phyloP scores from a whole-genome alignment of 441 rosid species.

The Syzygium syzygioides region DNA sequence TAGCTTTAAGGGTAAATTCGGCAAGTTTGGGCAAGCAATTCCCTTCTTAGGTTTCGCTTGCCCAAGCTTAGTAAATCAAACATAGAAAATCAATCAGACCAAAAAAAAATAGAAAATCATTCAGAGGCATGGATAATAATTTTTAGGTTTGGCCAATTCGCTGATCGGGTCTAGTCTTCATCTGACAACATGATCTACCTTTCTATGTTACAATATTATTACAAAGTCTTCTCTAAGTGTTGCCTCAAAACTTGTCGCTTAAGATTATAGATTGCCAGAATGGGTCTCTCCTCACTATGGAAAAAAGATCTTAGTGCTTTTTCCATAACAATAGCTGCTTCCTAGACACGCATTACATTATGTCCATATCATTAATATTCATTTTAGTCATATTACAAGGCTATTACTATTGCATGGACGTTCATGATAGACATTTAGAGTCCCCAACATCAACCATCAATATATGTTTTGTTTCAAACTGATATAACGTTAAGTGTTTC shows the following conservation, averaged over 20 bases:
- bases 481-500: neutral
- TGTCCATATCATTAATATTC: neutral
- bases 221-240: neutral
- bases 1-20: no score
- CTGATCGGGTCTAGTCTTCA: neutral
- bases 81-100: no score
- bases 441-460: neutral
- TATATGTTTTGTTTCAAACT: neutral
- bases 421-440: neutral
- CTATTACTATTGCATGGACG: neutral
- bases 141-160: neutral
- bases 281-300: neutral
- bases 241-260: neutral
- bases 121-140: no score
- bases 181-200: neutral
- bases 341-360: neutral
- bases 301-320: no score
- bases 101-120: no score
- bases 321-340: neutral
- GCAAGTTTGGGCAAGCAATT: neutral
- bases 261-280: neutral
- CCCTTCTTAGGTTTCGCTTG: neutral
- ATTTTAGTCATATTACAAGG: neutral
- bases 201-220: neutral
- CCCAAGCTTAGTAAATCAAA: neutral